Evolutionary conservation across 345 rosid genomes (phyloP), one percentile per base, ranked within the genome.

Genomic region (Brassica rapa): DNA sequence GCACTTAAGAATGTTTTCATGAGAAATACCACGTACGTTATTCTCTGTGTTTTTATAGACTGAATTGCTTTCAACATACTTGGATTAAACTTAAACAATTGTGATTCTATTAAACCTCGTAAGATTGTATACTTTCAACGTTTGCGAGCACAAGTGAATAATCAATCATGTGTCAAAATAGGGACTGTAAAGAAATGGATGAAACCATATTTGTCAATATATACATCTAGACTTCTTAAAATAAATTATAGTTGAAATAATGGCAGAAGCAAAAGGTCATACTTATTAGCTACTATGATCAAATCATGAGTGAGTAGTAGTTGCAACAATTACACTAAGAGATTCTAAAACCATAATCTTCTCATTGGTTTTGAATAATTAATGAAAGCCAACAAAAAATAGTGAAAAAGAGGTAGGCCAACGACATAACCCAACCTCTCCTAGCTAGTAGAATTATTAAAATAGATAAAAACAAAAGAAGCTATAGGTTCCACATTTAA

Each of bases 231-330:
- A 41, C 11, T 21, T 27, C 4, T n/a, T 62, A 77, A 9, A 35
- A 53, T 19, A 21, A 8, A 30, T 59, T 56, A 8, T 60, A 32
- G 56, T 72, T 79, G 56, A 73, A 73, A 73, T 46, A 73, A 61
- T 61, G 70, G 78, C 27, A 27, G 30, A 27, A 27, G 30, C 39
- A 16, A 62, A 79, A 79, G 74, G 78, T 37, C 74, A 35, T 19
- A 79, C 59, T 73, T 15, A 72, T 61, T 35, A 62, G 35, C 21
- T 53, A 6, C 21, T 15, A 16, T 19, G 60, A 79, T 16, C 46
- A 79, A 51, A 68, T 33, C 74, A 61, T 51, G 56, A 79, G 74
- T 79, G 74, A 73, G 74, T 79, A 74, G 82, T 59, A 79, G 82
- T 79, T 79, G 61, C 10, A 73, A 79, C 78, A 79, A 79, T 79